Conservation (phyloP, 106 monocot species). For the Chionographis japonica region DNA sequence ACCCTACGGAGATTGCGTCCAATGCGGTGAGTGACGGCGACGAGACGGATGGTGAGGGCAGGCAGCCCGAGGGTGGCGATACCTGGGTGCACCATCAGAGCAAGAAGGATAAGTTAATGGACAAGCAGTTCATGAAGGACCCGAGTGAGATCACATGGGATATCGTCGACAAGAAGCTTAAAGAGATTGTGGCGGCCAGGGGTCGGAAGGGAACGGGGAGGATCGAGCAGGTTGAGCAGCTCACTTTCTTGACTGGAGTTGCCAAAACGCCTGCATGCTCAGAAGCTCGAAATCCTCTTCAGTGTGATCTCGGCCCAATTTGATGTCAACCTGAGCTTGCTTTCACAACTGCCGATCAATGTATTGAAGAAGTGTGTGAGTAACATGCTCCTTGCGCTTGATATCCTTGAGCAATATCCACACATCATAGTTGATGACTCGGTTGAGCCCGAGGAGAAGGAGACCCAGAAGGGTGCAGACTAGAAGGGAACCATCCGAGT, state of each 20-base stretch:
- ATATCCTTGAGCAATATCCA: slow-evolving; percentile 70
- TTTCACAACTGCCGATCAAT: slow-evolving; percentile 83
- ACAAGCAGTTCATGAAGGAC: slow-evolving; percentile 77
- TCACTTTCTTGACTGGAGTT: slow-evolving; percentile 78
- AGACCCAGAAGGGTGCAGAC: too few species aligned
- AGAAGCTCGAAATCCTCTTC: slow-evolving; percentile 84
- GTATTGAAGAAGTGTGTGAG: slow-evolving; percentile 84
- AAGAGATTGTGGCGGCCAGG: slow-evolving; percentile 85
- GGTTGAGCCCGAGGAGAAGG: slow-evolving; percentile 66
- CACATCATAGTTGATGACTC: slow-evolving; percentile 79
- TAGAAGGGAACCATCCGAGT: too few species aligned
- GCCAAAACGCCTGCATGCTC: slow-evolving; percentile 96
- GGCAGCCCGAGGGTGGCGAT: slow-evolving; percentile 15
- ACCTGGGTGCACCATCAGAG: slow-evolving; percentile 43
- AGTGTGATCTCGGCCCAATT: slow-evolving; percentile 85
- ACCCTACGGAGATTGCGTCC: too few species aligned
- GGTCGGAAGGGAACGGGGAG: slow-evolving; percentile 87
- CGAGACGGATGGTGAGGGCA: slow-evolving; percentile 34
- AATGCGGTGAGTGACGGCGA: slow-evolving; percentile 38
- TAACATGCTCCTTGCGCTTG: slow-evolving; percentile 71
- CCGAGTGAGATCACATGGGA: slow-evolving; percentile 95
- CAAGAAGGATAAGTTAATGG: slow-evolving; percentile 67
- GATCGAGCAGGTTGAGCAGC: slow-evolving; percentile 89
- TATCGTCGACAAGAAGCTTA: slow-evolving; percentile 76
- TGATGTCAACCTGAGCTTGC: slow-evolving; percentile 90